Base-by-base conservation (phyloP, 805 yeast species). In the Metschnikowia lochheadii region DNA sequence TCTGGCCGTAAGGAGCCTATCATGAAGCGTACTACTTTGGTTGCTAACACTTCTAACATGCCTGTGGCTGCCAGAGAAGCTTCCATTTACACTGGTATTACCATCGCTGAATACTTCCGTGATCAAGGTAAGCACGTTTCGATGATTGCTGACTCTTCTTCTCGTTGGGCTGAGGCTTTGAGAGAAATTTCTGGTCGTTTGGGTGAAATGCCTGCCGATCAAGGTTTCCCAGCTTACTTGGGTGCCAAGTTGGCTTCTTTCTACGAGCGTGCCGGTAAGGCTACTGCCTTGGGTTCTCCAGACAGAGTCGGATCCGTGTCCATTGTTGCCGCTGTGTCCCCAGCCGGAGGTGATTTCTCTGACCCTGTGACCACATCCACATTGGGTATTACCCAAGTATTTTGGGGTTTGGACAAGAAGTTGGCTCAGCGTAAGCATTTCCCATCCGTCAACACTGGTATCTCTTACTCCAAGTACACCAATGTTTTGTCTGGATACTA, bases 121-220 rank as follows among this genome's bases (percentile, higher is more conserved):
- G 99, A 94, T 78, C 99, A 94, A 79, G 99, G 99, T 78, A 94
- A 94, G 80, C 80, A 94, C 68, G 99, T 94, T 56, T 84, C 98
- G 33, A 94, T 94, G 98, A 94, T 94, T 86, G 99, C 99, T 53
- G 99, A 94, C 73, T 94, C 99, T 5, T 92, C 98, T 33, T 91
- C 97, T 32, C 91, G 99, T 81, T 94, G 99, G 99, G 99, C 99
- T 41, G 99, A 94, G 79, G 99, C 99, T 55, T 81, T 94, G 69
- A 91, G 99, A 85, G 99, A 94, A 82, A 87, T 94, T 70, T 91
- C 98, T 48, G 99, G 99, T 82, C 96, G 99, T 82, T 80, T 94
- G 71, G 99, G 99, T 76, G 99, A 94, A 80, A 94, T 94, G 99
- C 99, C 99, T 69, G 99, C 99, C 55, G 99, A 94, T 76, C 99